A percentile compares a stretch with the other conserved stretches of the same genome.
Evolutionary conservation across 2,329 filamentous ascomycete species (phyloP).

Genomic region (Colletotrichum musicola): DNA sequence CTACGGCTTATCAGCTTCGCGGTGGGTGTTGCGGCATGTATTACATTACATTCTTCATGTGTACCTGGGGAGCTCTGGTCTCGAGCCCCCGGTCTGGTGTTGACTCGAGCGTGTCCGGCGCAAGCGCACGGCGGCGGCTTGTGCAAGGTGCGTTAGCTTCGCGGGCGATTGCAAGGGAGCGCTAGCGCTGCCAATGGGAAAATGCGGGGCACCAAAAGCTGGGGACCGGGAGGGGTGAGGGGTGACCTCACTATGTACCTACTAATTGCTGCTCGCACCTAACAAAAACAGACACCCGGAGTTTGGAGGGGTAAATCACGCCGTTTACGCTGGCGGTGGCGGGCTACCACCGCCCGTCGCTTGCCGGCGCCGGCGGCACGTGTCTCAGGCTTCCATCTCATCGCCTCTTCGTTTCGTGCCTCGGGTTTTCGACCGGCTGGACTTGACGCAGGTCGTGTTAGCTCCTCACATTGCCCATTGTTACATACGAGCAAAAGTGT

Average conservation of each 20-base stretch:
- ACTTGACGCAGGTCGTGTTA: too few species aligned
- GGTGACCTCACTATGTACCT: conserved; percentile 32
- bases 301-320: conserved; percentile 31
- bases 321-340: conserved; percentile 28
- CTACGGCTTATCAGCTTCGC: conserved; percentile 36
- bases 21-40: conserved; percentile 9
- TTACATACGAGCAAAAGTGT: too few species aligned
- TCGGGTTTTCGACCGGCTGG: too few species aligned
- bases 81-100: conserved; percentile 17
- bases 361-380: too few species aligned
- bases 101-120: conserved; percentile 21
- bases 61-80: conserved; percentile 24
- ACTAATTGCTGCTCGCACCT: not conserved
- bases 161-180: not conserved
- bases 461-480: too few species aligned
- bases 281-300: too few species aligned
- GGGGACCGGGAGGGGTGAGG: not conserved
- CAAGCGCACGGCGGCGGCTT: conserved; percentile 2
- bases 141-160: too few species aligned
- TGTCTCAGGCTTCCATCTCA: too few species aligned
- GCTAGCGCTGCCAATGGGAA: conserved; percentile 19
- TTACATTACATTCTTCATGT: conserved; percentile 9
- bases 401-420: too few species aligned
- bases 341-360: too few species aligned
- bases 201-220: conserved; percentile 33